Evolutionary conservation across 257 asterid species (phyloP), one percentile per base, ranked within the genome.

Genomic region (Paraleonurus japonicus): DNA sequence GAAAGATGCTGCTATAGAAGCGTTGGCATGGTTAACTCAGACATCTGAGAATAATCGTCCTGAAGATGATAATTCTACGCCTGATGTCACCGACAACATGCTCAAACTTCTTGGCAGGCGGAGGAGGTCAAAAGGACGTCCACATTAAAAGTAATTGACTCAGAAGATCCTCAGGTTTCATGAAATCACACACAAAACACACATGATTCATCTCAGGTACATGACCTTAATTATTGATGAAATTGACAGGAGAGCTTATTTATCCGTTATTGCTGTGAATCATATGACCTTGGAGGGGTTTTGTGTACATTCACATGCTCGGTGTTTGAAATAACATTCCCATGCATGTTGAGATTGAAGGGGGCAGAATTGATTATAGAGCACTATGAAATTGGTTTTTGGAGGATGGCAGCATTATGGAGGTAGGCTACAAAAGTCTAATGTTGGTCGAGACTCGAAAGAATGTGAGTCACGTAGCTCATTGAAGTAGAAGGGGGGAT

Each of bases 1-100:
- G 87, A 88, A 84, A 78, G 99, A 91, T 81, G 98, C 98, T 19
- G 99, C 99, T 59, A 73, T 91, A 32, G 98, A 94, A 84, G 98
- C 99, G 45, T 69, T 91, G 74, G 99, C 93, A 28, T 91, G 96
- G 96, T 83, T 94, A 61, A 94, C 99, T 51, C 95, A 87, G 74
- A 91, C 98, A 19, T 86, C 92, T 4, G 96, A 91, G 50, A 81
- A 71, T 47, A 78, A 76, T 65, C 69, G 60, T 2, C 75, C 74
- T 0, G 95, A 88, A 75, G 90, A 88, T 72, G 83, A 85, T 61
- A 80, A 78, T 27, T 75, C 95, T 43, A 86, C 86, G 3, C 85
- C 89, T 2, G 99, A 94, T 75, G 89, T 91, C 71, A 91, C 96
- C 0, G 98, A 89, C 69, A 91, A 84, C 82, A 94, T 94, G 99